Base-by-base conservation (phyloP, 345 rosid genomes). In the Garcia nutans region DNA sequence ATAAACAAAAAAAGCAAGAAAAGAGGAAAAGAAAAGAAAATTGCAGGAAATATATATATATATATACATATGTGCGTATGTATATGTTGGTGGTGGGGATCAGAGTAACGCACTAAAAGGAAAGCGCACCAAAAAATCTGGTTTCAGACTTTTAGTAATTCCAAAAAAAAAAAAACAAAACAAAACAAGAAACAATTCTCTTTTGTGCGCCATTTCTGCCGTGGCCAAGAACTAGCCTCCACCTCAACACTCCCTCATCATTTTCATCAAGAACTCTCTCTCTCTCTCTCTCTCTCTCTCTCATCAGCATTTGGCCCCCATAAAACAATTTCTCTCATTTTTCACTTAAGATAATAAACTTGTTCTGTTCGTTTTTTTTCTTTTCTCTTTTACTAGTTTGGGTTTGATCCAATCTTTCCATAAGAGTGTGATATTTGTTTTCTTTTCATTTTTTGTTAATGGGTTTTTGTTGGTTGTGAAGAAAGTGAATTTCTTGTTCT, bases 161-260 rank as follows among this genome's bases (percentile, higher is more conserved):
- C 12, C n/a, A n/a, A n/a, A 68, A 65, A 77, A 62, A 68, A 62
- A 68, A 56, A 33, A 76, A 19, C 33, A 63, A 23, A 52, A 66
- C 41, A 41, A 65, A 5, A 56, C 17, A 52, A 65, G 44, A n/a
- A 57, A 68, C 28, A 8, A 11, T 73, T 67, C 66, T 70, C 72
- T 54, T 37, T 26, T 8, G 73, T 76, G 92, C 92, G 60, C 78
- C 87, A 76, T 76, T 76, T 81, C 85, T 76, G 87, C 97, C 93
- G 85, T 87, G 68, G 90, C 91, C 85, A 83, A 84, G 83, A 81
- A 75, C 80, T 72, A 68, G 64, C 79, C 73, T 81, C 84, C 90
- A 85, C 89, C 80, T 78, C 84, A 64, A 37, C 75, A 33, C 83
- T 83, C 81, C 68, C 71, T 70, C 87, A 82, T 83, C 81, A 85